Evolutionary conservation across 2,329 filamentous ascomycete genomes (phyloP), one percentile per base, ranked within the genome.

Genomic region (Colletotrichum sp.): DNA sequence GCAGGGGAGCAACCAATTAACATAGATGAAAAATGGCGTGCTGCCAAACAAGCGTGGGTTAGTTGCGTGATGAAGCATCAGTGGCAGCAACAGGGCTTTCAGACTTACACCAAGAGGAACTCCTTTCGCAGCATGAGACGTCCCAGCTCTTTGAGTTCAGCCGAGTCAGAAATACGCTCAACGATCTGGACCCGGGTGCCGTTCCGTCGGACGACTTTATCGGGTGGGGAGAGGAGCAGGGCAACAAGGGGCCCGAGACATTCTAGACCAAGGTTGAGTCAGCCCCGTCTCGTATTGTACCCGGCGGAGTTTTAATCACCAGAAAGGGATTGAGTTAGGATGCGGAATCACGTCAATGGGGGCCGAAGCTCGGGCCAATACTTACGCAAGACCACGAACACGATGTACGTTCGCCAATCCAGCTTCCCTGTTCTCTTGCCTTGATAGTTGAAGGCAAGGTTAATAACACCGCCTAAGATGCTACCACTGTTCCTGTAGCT

Each of bases 381-480:
- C 55, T 55, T 8, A 61, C 55, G 80, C 32, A 82, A 68, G 5
- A 77, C 80, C 8, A 82, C 78, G 61, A 82, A 80, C 61, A 82
- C 74, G 55, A 82, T 78, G 28, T 81, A 82, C 3, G 80, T 82
- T 11, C 78, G 67, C 61, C 78, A 79, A 8, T 78, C 77, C 16
- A 82, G 76, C 57, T 79, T 81, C 28, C 82, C 81, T 19, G 78
- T 79, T 28, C 72, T 61, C 48, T 75, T 77, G 1, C 71, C 77
- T 7, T 72, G 74, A 8, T 78, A 63, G 73, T 89, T 90, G 30
- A 89, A 81, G 4, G 81, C 86, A 16, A 89, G 82, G 0, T 87
- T 85, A 72, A 89, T 87, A 5, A 85, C 82, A 32, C 87, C 86
- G 15, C 88, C 87, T 1, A 89, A 71, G 2, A 90, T 79, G 8